Conservation (phyloP, 2,329 filamentous ascomycete species). For the Cercospora beticola region DNA sequence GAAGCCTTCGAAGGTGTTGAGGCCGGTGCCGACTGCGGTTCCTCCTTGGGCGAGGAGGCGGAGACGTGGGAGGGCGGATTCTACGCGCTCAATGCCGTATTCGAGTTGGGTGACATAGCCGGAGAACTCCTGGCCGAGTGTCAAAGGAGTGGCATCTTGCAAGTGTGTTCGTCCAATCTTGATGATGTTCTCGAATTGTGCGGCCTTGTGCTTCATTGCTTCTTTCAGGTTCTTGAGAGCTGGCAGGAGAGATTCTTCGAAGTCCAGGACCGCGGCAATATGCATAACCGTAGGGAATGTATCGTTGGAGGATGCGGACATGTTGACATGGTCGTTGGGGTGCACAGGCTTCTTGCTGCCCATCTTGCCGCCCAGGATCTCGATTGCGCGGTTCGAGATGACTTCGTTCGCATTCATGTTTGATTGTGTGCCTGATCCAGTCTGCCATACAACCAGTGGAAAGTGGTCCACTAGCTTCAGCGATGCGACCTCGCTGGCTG, state of each 20-base stretch:
- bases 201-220: slow-evolving; percentile 83
- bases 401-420: slow-evolving; percentile 99
- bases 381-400: slow-evolving; percentile 98
- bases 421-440: slow-evolving; percentile 95
- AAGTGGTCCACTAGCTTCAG: slow-evolving; percentile 96
- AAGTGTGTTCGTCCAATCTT: slow-evolving; percentile 98
- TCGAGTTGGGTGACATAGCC: slow-evolving; percentile 95
- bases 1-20: slow-evolving; percentile 97
- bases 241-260: slow-evolving; percentile 82
- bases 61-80: slow-evolving; percentile 79
- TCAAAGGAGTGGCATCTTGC: slow-evolving; percentile 94
- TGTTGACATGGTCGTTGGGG: slow-evolving; percentile 99
- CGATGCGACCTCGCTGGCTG: slow-evolving; percentile 86
- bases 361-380: slow-evolving; percentile 91
- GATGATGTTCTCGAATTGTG: slow-evolving; percentile 91
- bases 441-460: slow-evolving; percentile 98
- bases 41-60: slow-evolving; percentile 89
- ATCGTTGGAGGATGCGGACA: slow-evolving; percentile 97
- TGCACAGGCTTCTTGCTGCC: slow-evolving; percentile 98
- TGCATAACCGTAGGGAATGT: slow-evolving; percentile 99
- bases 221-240: slow-evolving; percentile 77
- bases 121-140: slow-evolving; percentile 94
- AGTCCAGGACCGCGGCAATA: slow-evolving; percentile 92
- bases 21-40: slow-evolving; percentile 92
- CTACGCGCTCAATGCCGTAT: slow-evolving; percentile 81